phyloP scores from a whole-genome alignment of 306 rosid species.

The Styphnolobium japonicum region DNA sequence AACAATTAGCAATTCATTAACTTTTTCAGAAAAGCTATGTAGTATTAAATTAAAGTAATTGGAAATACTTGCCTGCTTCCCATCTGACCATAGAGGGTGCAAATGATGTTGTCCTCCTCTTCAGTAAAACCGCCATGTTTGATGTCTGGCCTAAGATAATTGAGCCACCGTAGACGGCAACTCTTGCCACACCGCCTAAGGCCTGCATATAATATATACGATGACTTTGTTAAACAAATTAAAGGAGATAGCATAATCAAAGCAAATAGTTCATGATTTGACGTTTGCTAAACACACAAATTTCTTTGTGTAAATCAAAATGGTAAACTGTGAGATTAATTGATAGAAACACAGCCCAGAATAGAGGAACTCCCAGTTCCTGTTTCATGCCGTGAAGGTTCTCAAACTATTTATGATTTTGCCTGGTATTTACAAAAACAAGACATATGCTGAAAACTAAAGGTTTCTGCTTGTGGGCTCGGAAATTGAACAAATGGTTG shows the following conservation, averaged over 20 bases:
- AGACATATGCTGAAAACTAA: background rate
- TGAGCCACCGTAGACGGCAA: slow-evolving; percentile 86
- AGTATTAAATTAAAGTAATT: background rate
- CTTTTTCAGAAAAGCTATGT: background rate
- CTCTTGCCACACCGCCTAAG: slow-evolving; percentile 89
- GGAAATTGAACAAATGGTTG: slow-evolving; percentile 16
- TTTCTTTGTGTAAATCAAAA: background rate
- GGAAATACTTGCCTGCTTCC: slow-evolving; percentile 68
- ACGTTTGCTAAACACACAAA: background rate
- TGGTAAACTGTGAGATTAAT: background rate
- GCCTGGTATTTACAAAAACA: background rate
- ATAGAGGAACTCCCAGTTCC: background rate
- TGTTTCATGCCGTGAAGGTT: background rate
- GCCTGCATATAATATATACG: slow-evolving; percentile 35
- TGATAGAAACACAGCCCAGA: background rate
- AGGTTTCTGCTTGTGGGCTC: background rate
- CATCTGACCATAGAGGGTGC: slow-evolving; percentile 57
- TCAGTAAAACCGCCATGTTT: slow-evolving; percentile 87
- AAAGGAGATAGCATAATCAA: background rate
- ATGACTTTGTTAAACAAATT: background rate
- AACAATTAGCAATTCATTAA: background rate
- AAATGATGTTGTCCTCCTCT: slow-evolving; percentile 70
- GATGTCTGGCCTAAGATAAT: slow-evolving; percentile 87
- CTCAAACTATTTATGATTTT: background rate
- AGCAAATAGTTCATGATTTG: background rate